Conservation (phyloP, 352 stramenopile species). For the Globisporangium paroecandrum region DNA sequence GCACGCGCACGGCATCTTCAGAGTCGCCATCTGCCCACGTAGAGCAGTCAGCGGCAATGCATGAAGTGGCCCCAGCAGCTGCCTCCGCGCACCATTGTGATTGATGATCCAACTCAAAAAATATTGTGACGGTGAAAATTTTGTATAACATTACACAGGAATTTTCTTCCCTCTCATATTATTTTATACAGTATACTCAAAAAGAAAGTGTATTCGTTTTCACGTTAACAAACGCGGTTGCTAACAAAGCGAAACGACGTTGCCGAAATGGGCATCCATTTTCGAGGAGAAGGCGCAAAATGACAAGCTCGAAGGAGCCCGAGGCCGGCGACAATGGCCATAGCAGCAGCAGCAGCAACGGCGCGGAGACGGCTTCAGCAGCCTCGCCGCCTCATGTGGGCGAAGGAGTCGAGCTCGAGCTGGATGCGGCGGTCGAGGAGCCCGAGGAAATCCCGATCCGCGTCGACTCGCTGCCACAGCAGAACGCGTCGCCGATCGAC, state of each 20-base stretch:
- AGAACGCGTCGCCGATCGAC: constrained; percentile 46
- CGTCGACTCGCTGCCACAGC: constrained; percentile 52
- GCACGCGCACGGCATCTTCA: neutral
- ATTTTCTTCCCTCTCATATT: neutral
- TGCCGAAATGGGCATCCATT: neutral
- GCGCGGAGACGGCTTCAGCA: neutral
- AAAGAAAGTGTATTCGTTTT: neutral
- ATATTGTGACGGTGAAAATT: neutral
- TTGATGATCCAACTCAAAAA: neutral
- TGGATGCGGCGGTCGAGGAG: constrained; percentile 19
- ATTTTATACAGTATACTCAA: neutral
- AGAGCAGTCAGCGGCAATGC: neutral
- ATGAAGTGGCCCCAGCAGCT: neutral
- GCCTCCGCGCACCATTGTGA: neutral
- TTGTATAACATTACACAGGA: neutral
- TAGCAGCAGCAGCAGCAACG: neutral
- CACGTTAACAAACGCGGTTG: neutral
- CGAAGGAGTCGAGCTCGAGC: constrained; percentile 15
- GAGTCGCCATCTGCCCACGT: neutral
- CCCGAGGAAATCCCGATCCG: constrained; percentile 52
- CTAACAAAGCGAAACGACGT: constrained; percentile 5
- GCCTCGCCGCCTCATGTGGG: neutral
- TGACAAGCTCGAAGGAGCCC: constrained; percentile 12
- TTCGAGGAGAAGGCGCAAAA: neutral
- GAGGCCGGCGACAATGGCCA: neutral